Percentiles rank a stretch among this genome's conserved stretches.
Conservation (phyloP, 345 rosid species). For the Eucalyptus viminalis region DNA sequence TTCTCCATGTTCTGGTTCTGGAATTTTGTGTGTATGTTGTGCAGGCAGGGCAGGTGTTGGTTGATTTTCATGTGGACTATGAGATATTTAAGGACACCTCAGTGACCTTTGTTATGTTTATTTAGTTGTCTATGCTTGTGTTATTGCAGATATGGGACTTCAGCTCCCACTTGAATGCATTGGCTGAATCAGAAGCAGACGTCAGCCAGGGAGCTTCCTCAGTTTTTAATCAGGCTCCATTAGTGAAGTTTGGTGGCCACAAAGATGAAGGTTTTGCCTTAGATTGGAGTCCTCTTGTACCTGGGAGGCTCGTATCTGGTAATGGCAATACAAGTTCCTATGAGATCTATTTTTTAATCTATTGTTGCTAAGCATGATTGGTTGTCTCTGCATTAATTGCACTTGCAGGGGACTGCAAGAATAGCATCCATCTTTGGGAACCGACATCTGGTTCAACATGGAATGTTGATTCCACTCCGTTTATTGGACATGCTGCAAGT, state of each 20-base stretch:
- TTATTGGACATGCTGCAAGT: constrained; percentile 69
- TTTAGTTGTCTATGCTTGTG: neutral
- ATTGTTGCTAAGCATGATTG: neutral
- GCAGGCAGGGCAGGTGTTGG: neutral
- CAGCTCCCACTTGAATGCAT: constrained; percentile 67
- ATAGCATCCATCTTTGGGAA: constrained; percentile 83
- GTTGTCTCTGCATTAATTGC: neutral
- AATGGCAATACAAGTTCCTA: neutral
- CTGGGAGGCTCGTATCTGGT: constrained; percentile 92
- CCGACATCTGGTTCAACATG: constrained; percentile 68
- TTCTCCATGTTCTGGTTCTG: neutral
- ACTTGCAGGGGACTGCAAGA: constrained; percentile 73
- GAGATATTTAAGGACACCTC: neutral
- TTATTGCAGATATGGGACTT: constrained; percentile 77
- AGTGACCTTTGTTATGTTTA: neutral
- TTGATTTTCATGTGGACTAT: neutral
- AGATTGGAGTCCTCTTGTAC: constrained; percentile 83
- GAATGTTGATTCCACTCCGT: constrained; percentile 69
- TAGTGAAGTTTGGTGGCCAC: constrained; percentile 67
- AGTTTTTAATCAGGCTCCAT: constrained; percentile 71
- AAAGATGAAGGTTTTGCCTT: constrained; percentile 91
- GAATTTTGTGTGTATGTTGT: neutral
- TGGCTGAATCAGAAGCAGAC: constrained; percentile 61
- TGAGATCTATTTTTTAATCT: neutral
- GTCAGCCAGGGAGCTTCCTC: constrained; percentile 37